Evolutionary conservation across 2,329 filamentous ascomycete genomes (phyloP).

Genomic region (Aspergillus sp.): DNA sequence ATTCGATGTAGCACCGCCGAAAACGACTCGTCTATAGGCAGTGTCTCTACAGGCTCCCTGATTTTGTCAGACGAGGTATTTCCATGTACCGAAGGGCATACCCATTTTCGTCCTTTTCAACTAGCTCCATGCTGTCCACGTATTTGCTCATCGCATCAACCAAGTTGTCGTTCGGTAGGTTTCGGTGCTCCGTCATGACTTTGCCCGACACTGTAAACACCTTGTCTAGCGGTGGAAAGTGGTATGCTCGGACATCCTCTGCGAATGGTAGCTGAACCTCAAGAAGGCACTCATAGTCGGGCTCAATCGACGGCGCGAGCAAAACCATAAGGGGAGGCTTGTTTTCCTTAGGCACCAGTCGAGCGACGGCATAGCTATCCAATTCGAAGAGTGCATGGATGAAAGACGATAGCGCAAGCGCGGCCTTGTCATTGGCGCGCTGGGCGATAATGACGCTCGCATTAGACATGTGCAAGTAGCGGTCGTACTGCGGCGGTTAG

Average conservation of each 20-base stretch:
- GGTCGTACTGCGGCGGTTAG: conserved; percentile 53
- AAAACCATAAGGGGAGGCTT: conserved; percentile 69
- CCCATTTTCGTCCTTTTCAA: conserved; percentile 66
- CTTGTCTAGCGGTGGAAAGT: conserved; percentile 80
- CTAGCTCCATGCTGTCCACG: conserved; percentile 84
- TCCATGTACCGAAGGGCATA: conserved; percentile 27
- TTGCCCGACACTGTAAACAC: conserved; percentile 82
- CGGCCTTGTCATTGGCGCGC: conserved; percentile 69
- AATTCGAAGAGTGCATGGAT: conserved; percentile 79
- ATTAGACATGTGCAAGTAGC: conserved; percentile 76
- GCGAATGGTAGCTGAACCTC: conserved; percentile 87
- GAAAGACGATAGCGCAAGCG: conserved; percentile 77
- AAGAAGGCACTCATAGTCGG: conserved; percentile 72
- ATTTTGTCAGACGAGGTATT: conserved; percentile 4
- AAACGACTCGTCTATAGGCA: conserved; percentile 69
- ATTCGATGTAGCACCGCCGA: conserved; percentile 82
- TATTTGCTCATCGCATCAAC: conserved; percentile 78
- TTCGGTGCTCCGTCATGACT: conserved; percentile 67
- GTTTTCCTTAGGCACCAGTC: conserved; percentile 74
- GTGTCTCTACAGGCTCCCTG: conserved; percentile 55
- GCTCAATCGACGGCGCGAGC: conserved; percentile 69
- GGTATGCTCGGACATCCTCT: conserved; percentile 83
- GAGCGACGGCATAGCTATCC: conserved; percentile 75
- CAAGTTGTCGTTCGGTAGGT: conserved; percentile 67
- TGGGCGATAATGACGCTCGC: conserved; percentile 68